Percentiles rank a stretch among this genome's conserved stretches.
phyloP scores from a whole-genome alignment of 805 yeast species.

The Zygosaccharomyces gambellarensis region DNA sequence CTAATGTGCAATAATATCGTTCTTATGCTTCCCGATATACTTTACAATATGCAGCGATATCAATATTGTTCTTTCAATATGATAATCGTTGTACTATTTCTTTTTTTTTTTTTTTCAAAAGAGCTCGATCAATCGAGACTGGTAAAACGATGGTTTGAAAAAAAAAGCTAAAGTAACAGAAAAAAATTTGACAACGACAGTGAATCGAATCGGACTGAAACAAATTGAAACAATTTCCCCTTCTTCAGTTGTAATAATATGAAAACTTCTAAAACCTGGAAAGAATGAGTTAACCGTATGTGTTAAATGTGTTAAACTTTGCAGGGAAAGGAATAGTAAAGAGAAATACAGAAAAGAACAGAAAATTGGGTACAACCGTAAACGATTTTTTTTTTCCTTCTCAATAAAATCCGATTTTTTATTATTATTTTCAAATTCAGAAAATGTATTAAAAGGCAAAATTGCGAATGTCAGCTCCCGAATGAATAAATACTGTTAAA shows the following conservation, averaged over 20 bases:
- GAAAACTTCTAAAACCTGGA: neutral
- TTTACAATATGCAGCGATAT: neutral
- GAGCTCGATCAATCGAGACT: too few relatives aligned
- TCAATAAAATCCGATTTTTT: conserved; percentile 1
- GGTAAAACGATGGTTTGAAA: too few relatives aligned
- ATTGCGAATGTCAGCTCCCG: too few relatives aligned
- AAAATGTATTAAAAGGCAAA: too few relatives aligned
- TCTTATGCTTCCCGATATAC: too few relatives aligned
- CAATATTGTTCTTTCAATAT: neutral
- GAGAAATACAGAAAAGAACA: neutral
- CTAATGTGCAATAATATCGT: neutral
- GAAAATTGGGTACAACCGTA: neutral
- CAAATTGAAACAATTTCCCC: too few relatives aligned
- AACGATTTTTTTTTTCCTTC: neutral
- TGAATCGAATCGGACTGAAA: too few relatives aligned
- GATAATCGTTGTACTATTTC: neutral
- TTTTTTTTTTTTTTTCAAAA: too few relatives aligned
- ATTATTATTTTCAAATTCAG: too few relatives aligned
- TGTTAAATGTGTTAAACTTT: neutral
- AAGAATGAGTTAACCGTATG: neutral
- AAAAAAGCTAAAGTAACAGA: too few relatives aligned
- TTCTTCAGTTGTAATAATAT: too few relatives aligned
- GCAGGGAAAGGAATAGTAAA: neutral
- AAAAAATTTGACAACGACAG: too few relatives aligned
- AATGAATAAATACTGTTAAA: neutral